Percentiles rank a stretch among this genome's conserved stretches.
phyloP scores from a whole-genome alignment of 257 asterid genomes.

The Przewalskia tangutica region DNA sequence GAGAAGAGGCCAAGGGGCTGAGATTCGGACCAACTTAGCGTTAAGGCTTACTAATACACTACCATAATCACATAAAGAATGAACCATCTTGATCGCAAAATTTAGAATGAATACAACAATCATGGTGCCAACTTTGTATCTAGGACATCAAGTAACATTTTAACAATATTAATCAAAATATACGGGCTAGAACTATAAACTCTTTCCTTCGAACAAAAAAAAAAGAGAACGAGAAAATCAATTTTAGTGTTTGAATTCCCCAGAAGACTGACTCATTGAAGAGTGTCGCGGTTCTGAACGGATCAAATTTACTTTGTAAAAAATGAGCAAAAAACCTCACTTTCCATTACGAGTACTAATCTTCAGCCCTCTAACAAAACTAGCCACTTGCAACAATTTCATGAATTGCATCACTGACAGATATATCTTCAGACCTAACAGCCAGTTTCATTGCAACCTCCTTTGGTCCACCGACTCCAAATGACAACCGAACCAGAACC shows the following conservation, averaged over 20 bases:
- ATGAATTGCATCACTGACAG: slow-evolving; percentile 79
- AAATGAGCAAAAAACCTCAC: background rate
- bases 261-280: slow-evolving; percentile 1
- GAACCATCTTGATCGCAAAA: background rate
- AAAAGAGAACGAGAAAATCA: background rate
- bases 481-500: slow-evolving; percentile 84
- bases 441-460: slow-evolving; percentile 98
- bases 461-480: slow-evolving; percentile 71
- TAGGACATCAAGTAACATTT: background rate
- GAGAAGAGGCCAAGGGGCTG: background rate
- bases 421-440: slow-evolving; percentile 82
- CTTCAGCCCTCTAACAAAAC: background rate
- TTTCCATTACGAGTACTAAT: background rate
- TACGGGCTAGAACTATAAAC: slow-evolving; percentile 4
- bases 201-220: background rate
- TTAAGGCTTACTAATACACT: background rate
- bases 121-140: background rate
- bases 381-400: slow-evolving; percentile 94
- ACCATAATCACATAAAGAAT: background rate
- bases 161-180: background rate
- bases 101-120: background rate
- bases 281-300: background rate
- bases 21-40: background rate
- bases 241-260: background rate
- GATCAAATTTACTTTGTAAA: background rate